Conservation (phyloP, 2,329 filamentous ascomycete species). For the Colletotrichum caudatum region DNA sequence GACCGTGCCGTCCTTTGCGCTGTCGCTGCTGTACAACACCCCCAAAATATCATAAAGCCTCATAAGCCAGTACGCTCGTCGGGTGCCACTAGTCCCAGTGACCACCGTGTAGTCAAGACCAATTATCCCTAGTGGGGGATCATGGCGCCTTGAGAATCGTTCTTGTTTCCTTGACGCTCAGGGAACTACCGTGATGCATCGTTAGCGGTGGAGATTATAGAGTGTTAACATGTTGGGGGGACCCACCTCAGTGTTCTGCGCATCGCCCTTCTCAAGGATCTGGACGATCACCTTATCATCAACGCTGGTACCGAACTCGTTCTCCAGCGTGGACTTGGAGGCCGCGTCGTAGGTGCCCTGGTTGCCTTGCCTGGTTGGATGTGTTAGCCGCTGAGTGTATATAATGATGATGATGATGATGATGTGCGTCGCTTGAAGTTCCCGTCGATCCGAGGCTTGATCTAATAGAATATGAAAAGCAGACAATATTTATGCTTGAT, state of each 20-base stretch:
- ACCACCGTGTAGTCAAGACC: neutral
- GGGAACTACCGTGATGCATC: constrained; percentile 56
- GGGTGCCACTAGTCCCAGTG: neutral
- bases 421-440: neutral
- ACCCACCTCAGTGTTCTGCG: constrained; percentile 71
- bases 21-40: constrained; percentile 12
- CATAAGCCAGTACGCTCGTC: neutral
- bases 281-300: constrained; percentile 85
- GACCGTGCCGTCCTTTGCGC: constrained; percentile 12
- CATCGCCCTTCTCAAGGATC: constrained; percentile 81
- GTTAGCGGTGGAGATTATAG: neutral
- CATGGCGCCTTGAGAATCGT: constrained; percentile 63
- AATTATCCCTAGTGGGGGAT: constrained; percentile 54
- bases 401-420: neutral
- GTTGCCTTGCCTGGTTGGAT: constrained; percentile 76
- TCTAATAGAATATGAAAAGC: neutral
- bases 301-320: constrained; percentile 85
- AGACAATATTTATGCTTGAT: neutral
- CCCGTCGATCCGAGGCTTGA: neutral
- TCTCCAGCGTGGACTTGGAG: constrained; percentile 79
- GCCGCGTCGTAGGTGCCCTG: constrained; percentile 84
- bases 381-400: constrained; percentile 4
- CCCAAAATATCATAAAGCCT: constrained; percentile 14
- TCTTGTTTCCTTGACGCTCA: constrained; percentile 64
- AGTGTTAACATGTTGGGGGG: neutral